Base-by-base conservation (phyloP, 306 rosid species). In the Cucumis melo region DNA sequence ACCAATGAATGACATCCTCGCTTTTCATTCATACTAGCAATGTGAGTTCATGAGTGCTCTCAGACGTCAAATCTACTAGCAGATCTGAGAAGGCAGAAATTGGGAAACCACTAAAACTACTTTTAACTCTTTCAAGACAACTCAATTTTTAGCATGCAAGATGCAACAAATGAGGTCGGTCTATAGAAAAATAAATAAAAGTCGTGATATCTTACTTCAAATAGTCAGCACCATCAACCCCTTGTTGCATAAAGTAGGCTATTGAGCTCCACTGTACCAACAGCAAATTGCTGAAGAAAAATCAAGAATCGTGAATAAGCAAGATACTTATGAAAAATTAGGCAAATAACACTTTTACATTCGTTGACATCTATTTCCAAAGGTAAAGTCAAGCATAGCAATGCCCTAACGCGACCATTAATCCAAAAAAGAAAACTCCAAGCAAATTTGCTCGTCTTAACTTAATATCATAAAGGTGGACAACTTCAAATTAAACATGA, bases 21-120 rank as follows among this genome's bases (percentile, higher is more conserved):
- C 41, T 63, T 77, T 24, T 64, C 68, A 27, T 82, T 82, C 96
- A 91, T 88, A 79, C 44, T 50, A 10, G 88, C 77, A 56, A 81
- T 81, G 84, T 75, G 88, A 24, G 78, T 83, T 96, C 98, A 91
- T 62, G 89, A 82, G 81, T 89, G 95, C 74, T 91, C 96, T 80
- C 96, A 84, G 44, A 91, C 88, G 80, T 93, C 98, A 78, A 93
- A 93, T 83, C 88, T 89, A 81, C 91, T 95, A 21, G 88, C 91
- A 53, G 96, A 84, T 36, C 95, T 88, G 91, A 80, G 79, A 63
- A 83, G 50, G 21, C 44, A 78, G 38, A 73, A 72, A 73, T 50
- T 55, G 19, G 41, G 38, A 72, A 64, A 78, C 48, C 61, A 41
- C 23, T 64, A 77, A 79, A 80, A 38, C n/a, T 57, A 14, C 23